A percentile compares a stretch with the other conserved stretches of the same genome.
These are phyloP conservation scores for Clohesyomyces aquaticus DNA, from an alignment of 495 filamentous ascomycete species.

Conservation along the genomic window DNA sequence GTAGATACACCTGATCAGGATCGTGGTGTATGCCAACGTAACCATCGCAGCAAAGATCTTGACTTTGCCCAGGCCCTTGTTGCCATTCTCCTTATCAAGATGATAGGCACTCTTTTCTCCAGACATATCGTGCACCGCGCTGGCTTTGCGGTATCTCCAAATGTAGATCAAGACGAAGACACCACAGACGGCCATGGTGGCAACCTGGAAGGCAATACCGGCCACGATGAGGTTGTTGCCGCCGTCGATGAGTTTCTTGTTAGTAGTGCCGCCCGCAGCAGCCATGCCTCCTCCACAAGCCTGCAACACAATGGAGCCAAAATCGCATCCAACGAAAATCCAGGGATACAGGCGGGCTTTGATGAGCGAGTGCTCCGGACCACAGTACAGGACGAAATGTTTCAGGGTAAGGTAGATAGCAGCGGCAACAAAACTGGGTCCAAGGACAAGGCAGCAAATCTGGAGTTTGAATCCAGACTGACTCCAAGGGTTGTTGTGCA, in stretches of 20 bases:
- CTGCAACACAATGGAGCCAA: conserved; percentile 58
- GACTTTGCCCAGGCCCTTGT: too few relatives aligned
- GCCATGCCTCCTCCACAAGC: conserved; percentile 56
- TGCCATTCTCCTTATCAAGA: too few relatives aligned
- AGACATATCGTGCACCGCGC: too few relatives aligned
- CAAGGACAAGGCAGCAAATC: conserved; percentile 58
- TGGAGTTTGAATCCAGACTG: conserved; percentile 42
- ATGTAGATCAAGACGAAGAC: too few relatives aligned
- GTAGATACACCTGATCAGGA: too few relatives aligned
- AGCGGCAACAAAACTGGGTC: conserved; percentile 60
- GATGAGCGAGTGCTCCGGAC: conserved; percentile 54
- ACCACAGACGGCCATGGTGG: too few relatives aligned
- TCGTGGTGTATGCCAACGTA: too few relatives aligned
- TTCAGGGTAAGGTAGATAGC: conserved; percentile 62
- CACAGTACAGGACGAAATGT: conserved; percentile 52
- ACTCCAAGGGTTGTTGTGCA: conserved; percentile 50
- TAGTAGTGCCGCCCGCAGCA: conserved; percentile 34
- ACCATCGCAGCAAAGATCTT: too few relatives aligned
- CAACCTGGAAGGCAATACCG: conserved; percentile 49
- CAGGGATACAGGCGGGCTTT: conserved; percentile 56
- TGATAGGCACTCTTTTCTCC: too few relatives aligned
- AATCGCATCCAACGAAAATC: conserved; percentile 59
- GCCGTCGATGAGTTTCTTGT: conserved; percentile 25
- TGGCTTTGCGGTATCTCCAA: too few relatives aligned
- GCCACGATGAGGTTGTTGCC: conserved; percentile 47